A percentile compares a stretch with the other conserved stretches of the same genome.
Conservation (phyloP, 768 basidiomycete species). For the Exsudoporus frostii region DNA sequence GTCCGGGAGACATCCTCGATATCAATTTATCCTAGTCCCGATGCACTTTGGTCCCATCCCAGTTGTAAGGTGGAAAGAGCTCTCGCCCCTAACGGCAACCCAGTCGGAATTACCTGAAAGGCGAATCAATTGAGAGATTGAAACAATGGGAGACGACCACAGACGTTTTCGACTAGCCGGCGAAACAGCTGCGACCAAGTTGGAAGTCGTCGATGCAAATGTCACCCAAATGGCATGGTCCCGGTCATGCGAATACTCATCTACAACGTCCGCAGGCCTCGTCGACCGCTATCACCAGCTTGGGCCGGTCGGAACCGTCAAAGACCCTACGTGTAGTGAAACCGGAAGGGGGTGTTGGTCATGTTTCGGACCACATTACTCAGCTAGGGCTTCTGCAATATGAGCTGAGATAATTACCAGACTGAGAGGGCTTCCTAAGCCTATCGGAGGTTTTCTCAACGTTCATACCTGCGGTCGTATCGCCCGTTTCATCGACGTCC, state of each 20-base stretch:
- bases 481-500: neutral
- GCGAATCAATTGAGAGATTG: neutral
- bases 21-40: neutral
- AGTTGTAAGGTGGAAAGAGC: slow-evolving; percentile 9
- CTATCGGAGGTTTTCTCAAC: neutral
- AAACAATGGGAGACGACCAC: neutral
- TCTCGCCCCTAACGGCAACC: neutral
- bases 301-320: neutral
- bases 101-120: slow-evolving; percentile 9
- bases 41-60: slow-evolving; percentile 17
- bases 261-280: neutral
- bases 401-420: neutral
- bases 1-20: neutral
- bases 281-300: no score
- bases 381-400: neutral
- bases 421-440: neutral
- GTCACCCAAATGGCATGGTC: slow-evolving; percentile 11
- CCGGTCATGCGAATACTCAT: slow-evolving; percentile 2
- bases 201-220: slow-evolving; percentile 16
- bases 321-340: neutral
- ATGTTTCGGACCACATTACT: neutral
- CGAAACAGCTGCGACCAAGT: slow-evolving; percentile 4
- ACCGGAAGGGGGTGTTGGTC: neutral
- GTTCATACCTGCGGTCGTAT: neutral
- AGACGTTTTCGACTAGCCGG: neutral